Evolutionary conservation across 2,329 filamentous ascomycete species (phyloP).

Genomic region (Alternaria novae-zelandiae): DNA sequence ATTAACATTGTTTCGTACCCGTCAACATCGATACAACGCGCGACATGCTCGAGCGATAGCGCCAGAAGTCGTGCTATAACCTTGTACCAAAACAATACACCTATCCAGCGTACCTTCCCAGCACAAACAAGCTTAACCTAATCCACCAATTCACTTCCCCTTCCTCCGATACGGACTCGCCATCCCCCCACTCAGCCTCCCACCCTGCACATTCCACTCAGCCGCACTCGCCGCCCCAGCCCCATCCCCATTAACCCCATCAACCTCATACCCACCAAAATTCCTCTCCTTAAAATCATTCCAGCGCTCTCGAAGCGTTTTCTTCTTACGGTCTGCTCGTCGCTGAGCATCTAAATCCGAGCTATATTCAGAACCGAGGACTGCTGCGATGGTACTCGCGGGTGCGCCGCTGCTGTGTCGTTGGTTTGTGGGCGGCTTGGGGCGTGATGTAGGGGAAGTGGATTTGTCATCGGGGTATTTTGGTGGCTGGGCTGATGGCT

Average conservation of each 20-base stretch:
- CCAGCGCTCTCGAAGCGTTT: conserved; percentile 14
- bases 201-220: conserved; percentile 12
- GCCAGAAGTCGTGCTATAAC: too few species aligned
- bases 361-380: conserved; percentile 6
- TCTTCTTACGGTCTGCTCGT: conserved; percentile 9
- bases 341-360: conserved; percentile 14
- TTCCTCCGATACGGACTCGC: conserved; percentile 4
- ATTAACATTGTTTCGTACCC: too few species aligned
- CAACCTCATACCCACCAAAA: neutral
- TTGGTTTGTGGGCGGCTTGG: neutral
- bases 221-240: neutral
- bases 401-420: conserved; percentile 1
- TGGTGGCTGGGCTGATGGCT: conserved; percentile 16
- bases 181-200: neutral
- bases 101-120: too few species aligned
- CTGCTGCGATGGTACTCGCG: conserved; percentile 7
- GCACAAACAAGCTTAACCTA: neutral
- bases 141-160: neutral
- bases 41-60: too few species aligned
- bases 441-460: neutral
- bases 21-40: too few species aligned
- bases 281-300: conserved; percentile 13
- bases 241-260: neutral
- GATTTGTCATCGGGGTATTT: neutral
- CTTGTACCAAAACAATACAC: too few species aligned